These are phyloP conservation scores for Kazachstania bromeliacearum DNA, from an alignment of 805 yeast genomes.

Conservation along the genomic window DNA sequence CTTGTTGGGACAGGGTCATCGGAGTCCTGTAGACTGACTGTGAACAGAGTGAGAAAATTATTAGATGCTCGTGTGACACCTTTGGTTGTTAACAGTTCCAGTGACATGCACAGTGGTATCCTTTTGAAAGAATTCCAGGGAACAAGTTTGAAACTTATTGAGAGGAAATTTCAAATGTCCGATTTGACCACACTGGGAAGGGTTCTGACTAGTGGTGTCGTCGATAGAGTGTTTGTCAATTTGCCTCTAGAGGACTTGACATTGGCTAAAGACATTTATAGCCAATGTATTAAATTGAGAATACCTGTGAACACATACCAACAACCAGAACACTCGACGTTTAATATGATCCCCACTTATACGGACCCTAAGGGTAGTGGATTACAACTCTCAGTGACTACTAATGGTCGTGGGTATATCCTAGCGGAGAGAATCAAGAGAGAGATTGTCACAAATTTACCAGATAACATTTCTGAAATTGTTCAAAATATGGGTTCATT, in stretches of 20 bases:
- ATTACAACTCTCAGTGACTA: constrained; percentile 74
- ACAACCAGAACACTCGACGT: constrained; percentile 60
- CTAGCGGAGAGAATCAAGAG: constrained; percentile 73
- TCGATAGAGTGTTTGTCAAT: constrained; percentile 69
- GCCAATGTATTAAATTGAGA: constrained; percentile 48
- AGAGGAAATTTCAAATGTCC: constrained; percentile 29
- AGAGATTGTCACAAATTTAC: constrained; percentile 56
- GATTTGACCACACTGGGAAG: constrained; percentile 56
- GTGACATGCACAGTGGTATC: constrained; percentile 14
- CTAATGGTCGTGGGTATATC: constrained; percentile 84
- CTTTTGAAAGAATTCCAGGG: constrained; percentile 18
- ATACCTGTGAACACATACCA: constrained; percentile 81
- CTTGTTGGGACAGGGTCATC: constrained; percentile 40
- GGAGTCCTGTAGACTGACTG: constrained; percentile 18
- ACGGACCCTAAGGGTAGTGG: constrained; percentile 47
- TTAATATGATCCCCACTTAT: constrained; percentile 65
- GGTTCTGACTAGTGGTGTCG: constrained; percentile 47
- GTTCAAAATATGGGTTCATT: constrained; percentile 63
- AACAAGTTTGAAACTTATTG: constrained; percentile 23
- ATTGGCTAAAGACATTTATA: constrained; percentile 35
- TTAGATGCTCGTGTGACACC: constrained; percentile 49
- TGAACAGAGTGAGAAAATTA: constrained; percentile 39
- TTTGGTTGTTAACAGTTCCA: constrained; percentile 34
- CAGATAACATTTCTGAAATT: constrained; percentile 58
- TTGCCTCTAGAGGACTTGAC: constrained; percentile 27